A percentile compares a stretch with the other conserved stretches of the same genome.
phyloP scores from a whole-genome alignment of 345 rosid genomes.

The Brassica cretica region DNA sequence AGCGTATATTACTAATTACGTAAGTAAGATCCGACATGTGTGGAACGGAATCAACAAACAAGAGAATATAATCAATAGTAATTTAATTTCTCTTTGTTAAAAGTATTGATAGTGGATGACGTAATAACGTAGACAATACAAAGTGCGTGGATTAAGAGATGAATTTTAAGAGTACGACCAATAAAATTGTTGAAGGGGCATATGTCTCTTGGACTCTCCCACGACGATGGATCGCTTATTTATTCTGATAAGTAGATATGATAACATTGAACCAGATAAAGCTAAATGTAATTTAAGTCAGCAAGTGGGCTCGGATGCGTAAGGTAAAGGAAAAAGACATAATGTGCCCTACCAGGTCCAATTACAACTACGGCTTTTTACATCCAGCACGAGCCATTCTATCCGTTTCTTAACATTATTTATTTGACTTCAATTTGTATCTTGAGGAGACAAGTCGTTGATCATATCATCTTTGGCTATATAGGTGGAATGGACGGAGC shows the following conservation, averaged over 20 bases:
- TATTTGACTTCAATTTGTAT: constrained; percentile 7
- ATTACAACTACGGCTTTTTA: constrained; percentile 33
- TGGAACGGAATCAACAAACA: constrained; percentile 33
- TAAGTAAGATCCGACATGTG: constrained; percentile 25
- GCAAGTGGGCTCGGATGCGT: constrained; percentile 34
- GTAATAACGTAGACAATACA: constrained; percentile 2
- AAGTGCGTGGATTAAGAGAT: constrained; percentile 34
- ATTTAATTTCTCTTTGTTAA: not conserved
- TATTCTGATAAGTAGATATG: not conserved
- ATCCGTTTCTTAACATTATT: constrained; percentile 17
- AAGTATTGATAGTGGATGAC: constrained; percentile 27
- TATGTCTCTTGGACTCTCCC: constrained; percentile 41
- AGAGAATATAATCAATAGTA: not conserved
- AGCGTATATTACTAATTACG: not conserved
- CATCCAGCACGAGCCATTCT: constrained; percentile 28
- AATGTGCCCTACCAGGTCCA: constrained; percentile 32
- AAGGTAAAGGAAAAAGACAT: constrained; percentile 16
- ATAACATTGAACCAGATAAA: not conserved
- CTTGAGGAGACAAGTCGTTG: constrained; percentile 1
- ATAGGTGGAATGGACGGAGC: not conserved
- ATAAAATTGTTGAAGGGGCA: constrained; percentile 41
- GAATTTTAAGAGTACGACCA: constrained; percentile 28
- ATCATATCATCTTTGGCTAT: constrained; percentile 11
- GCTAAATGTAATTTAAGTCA: constrained; percentile 14
- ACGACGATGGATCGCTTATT: constrained; percentile 33